Evolutionary conservation across 108 stramenopile species (phyloP), one percentile per base, ranked within the genome.

Genomic region (Cyclotella atomus): DNA sequence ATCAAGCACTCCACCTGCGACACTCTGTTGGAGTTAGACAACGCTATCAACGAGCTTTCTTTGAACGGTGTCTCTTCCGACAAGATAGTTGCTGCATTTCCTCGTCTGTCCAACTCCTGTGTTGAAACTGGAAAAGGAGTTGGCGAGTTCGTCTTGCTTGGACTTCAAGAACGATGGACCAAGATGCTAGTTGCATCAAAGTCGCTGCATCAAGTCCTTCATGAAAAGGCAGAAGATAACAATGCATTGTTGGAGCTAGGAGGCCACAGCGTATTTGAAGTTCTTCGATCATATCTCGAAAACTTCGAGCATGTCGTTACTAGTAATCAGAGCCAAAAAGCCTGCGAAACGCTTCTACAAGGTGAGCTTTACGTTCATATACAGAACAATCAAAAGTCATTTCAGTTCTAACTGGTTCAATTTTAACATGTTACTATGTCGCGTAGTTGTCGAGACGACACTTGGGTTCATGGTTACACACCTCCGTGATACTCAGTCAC

Each of bases 91-190:
- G 55, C 68, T 47, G 49, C 72, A 3, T 82, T 82, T 55, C 68
- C 73, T 0, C 81, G 72, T 21, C 23, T 82, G 20, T 69, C 81
- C 8, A 82, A 70, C 20, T 73, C 71, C 4, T 82, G 81, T 41
- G 61, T 73, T 4, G 76, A 73, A 23, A 72, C 59, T 29, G 70
- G 70, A 47, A 21, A 23, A 55, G 38, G 30, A 0, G 76, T 76
- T 34, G 76, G 71, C 16, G 76, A 65, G 1, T n/a, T 62, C 17
- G 21, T 82, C 14, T 36, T 82, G 3, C 61, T 82, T 24, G 64
- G 71, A 28, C 53, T 78, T 15, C 81, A 82, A 47, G 81, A 82
- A 35, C 56, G 81, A 14, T 82, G 81, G 81, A 23, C 72, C 29
- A 59, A 72, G 50, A 44, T 78, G 71, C 35, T 77, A 24, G 29